These are phyloP conservation scores for Aphanomyces cochlioides DNA, from an alignment of 352 stramenopile genomes.

Conservation along the genomic window DNA sequence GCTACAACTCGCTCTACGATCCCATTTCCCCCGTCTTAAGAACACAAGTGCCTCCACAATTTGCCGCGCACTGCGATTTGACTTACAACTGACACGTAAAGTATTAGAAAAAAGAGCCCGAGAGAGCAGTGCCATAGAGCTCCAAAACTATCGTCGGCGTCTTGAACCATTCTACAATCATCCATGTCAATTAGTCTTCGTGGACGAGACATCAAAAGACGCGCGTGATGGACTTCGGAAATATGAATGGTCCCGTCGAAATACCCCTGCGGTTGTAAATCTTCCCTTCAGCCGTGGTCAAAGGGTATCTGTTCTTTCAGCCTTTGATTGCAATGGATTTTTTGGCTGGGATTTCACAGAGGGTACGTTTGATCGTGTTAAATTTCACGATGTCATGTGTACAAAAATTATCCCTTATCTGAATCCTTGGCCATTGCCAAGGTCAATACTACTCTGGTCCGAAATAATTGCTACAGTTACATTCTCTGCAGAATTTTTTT, in stretches of 20 bases:
- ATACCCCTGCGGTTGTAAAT: slow-evolving; percentile 17
- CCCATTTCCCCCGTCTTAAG: slow-evolving; percentile 4
- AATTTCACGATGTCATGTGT: slow-evolving; percentile 33
- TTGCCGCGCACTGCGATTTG: slow-evolving; percentile 33
- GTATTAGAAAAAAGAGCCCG: slow-evolving; percentile 27
- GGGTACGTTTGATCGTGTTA: slow-evolving; percentile 31
- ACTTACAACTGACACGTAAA: slow-evolving; percentile 32
- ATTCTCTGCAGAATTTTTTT: no score
- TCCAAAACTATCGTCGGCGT: slow-evolving; percentile 1
- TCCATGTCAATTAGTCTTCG: slow-evolving; percentile 29
- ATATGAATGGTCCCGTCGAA: slow-evolving; percentile 30
- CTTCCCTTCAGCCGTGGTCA: slow-evolving; percentile 29
- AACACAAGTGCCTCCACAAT: slow-evolving; percentile 30
- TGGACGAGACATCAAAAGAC: slow-evolving; percentile 32
- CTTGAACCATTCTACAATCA: slow-evolving; percentile 30
- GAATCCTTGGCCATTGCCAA: slow-evolving; percentile 34
- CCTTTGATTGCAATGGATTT: slow-evolving; percentile 33
- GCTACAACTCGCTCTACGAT: slow-evolving; percentile 25
- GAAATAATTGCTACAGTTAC: no score
- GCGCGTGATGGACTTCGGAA: no score
- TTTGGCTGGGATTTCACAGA: slow-evolving; percentile 28
- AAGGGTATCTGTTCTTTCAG: slow-evolving; percentile 29
- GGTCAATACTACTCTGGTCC: no score
- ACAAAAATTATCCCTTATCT: slow-evolving; percentile 33
- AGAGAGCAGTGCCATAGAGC: slow-evolving; percentile 15